Conservation (phyloP, 108 stramenopile species). For the Pseudonitzschia pungens region DNA sequence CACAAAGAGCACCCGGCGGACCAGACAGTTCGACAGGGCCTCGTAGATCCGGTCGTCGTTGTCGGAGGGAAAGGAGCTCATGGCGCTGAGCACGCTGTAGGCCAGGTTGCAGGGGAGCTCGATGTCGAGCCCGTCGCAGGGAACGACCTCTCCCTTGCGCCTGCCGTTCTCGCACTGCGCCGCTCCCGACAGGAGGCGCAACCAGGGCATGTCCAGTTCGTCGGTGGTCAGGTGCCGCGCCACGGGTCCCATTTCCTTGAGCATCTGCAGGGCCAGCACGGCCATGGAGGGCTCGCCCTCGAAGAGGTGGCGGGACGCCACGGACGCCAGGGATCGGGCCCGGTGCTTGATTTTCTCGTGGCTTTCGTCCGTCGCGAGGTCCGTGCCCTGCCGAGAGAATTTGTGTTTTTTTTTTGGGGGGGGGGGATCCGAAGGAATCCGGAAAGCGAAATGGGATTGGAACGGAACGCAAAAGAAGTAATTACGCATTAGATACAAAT, state of each 20-base stretch:
- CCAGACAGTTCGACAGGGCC: conserved; percentile 79
- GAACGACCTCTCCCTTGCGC: conserved; percentile 43
- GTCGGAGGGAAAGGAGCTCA: conserved; percentile 78
- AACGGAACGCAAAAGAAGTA: no score
- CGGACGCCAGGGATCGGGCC: conserved; percentile 69
- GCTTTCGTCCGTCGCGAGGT: conserved; percentile 25
- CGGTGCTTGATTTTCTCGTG: conserved; percentile 56
- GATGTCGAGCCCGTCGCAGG: conserved; percentile 30
- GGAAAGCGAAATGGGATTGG: no score
- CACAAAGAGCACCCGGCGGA: conserved; percentile 76
- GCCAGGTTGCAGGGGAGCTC: conserved; percentile 70
- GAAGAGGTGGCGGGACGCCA: conserved; percentile 82
- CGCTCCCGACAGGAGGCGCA: conserved; percentile 74
- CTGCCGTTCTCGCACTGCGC: conserved; percentile 70
- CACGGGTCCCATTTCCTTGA: conserved; percentile 61
- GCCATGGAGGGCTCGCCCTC: conserved; percentile 59
- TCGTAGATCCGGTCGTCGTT: conserved; percentile 86
- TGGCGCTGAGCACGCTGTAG: conserved; percentile 74
- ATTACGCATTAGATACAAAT: no score
- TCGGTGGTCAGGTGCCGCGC: conserved; percentile 47
- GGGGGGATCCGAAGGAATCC: no score
- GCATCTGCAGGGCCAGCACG: conserved; percentile 54
- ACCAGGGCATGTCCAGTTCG: conserved; percentile 69
- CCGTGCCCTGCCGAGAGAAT: conserved; percentile 24
- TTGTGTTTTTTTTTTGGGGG: no score